Percentiles rank a stretch among this genome's conserved stretches.
Evolutionary conservation across 768 basidiomycete species (phyloP).

Genomic region (Boletus rufocinnamomeus): DNA sequence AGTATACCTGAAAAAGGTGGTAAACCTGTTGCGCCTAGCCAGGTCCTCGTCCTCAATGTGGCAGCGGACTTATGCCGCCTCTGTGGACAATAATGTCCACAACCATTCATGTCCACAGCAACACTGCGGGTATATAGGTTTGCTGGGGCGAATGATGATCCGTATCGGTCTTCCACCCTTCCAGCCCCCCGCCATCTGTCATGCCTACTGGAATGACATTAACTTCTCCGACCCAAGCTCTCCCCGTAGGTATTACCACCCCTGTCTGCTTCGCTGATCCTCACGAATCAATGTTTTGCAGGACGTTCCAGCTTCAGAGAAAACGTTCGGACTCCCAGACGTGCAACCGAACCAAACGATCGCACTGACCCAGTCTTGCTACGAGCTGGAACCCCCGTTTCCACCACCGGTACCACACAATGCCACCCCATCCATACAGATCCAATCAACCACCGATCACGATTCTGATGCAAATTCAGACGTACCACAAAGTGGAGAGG

Average conservation of each 20-base stretch:
- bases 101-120: conserved; percentile 7
- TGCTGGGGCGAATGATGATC: not conserved
- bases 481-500: not conserved
- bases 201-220: conserved; percentile 11
- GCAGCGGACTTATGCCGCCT: conserved; percentile 3
- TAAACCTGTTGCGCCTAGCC: not conserved
- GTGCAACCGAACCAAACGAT: not conserved
- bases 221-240: not conserved
- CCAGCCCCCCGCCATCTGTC: not conserved
- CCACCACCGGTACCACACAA: not conserved
- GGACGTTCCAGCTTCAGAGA: conserved; percentile 11
- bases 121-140: conserved; percentile 16
- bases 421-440: not conserved
- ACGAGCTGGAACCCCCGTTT: not conserved
- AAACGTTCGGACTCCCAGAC: not conserved
- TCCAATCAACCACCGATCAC: not conserved
- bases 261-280: not conserved
- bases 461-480: not conserved
- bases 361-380: not conserved
- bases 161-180: not conserved
- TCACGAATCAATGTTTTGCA: conserved; percentile 4
- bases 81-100: conserved; percentile 21
- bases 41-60: not conserved
- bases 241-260: conserved; percentile 7
- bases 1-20: conserved; percentile 13